Evolutionary conservation across 2,329 filamentous ascomycete species (phyloP), one percentile per base, ranked within the genome.

Genomic region (Fonsecaea erecta): DNA sequence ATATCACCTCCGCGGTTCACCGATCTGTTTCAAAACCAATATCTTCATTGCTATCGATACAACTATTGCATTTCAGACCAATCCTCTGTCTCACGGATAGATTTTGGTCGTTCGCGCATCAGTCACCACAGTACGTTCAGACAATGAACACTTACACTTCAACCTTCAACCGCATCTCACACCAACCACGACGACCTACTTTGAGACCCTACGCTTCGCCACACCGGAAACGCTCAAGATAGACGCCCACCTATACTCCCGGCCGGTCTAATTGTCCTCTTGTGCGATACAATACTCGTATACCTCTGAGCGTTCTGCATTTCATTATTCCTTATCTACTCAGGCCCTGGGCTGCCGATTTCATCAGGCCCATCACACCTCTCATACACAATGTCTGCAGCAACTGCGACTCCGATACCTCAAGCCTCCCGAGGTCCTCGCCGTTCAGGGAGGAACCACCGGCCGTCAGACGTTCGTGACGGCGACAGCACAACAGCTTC

Each of bases 371-470:
- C 67, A 53, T 34, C 77, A 75, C 60, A 75, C 60, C 68, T 52
- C 55, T 12, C 34, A 26, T 71, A 75, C 73, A 71, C 68, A 68
- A 84, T 84, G 82, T 81, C 81, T 73, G 75, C 79, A 54, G 46
- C 51, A 46, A 24, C 53, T 40, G 35, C 53, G 72, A 75, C 62
- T 76, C 77, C 71, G 72, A 74, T 52, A 76, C 78, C 40, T 65
- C 70, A 73, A 56, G 71, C 74, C 61, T 72, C 75, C 34, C 74
- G 74, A 68, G 72, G 70, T 61, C 79, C 79, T 24, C 78, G 78
- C 54, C 86, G 83, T 24, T 80, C 80, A 12, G 78, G 80, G 11
- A 79, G 82, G 57, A 79, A 78, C 16, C 74, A 75, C 8, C 75
- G 78, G 32, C 75, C 80, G 21, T 56, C 48, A n/a, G 61, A 65